Conservation (phyloP, 2,329 filamentous ascomycete species). For the Scytalidium sp. region DNA sequence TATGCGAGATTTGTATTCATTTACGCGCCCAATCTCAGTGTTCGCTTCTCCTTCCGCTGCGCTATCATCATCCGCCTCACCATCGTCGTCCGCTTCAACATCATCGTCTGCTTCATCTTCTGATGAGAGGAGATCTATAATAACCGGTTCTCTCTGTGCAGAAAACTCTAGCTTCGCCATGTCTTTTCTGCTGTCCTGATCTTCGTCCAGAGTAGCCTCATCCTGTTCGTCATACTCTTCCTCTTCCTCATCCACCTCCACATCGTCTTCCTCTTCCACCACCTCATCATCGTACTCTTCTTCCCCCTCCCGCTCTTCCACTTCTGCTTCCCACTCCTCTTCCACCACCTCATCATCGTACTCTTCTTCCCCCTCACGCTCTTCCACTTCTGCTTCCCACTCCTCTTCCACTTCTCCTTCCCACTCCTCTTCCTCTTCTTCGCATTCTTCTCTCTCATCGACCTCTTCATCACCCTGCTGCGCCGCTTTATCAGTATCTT, state of each 20-base stretch:
- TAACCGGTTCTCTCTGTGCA: slow-evolving; percentile 14
- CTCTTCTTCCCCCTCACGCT: slow-evolving; percentile 27
- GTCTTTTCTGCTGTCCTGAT: slow-evolving; percentile 11
- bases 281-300: slow-evolving; percentile 31
- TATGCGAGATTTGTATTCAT: neutral
- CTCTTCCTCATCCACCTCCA: slow-evolving; percentile 17
- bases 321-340: slow-evolving; percentile 10
- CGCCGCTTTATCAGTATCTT: slow-evolving; percentile 1
- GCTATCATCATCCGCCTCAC: slow-evolving; percentile 20
- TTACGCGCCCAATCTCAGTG: neutral
- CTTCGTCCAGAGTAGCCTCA: slow-evolving; percentile 20
- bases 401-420: slow-evolving; percentile 20
- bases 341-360: slow-evolving; percentile 27
- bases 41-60: neutral
- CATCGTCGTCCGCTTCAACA: slow-evolving; percentile 12
- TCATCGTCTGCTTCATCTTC: slow-evolving; percentile 26
- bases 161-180: neutral
- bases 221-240: slow-evolving; percentile 21
- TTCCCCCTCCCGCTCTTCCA: slow-evolving; percentile 22
- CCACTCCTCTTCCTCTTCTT: slow-evolving; percentile 29
- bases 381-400: slow-evolving; percentile 13
- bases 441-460: slow-evolving; percentile 18
- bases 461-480: slow-evolving; percentile 6
- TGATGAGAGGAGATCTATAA: slow-evolving; percentile 31
- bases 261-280: slow-evolving; percentile 7